Percentiles rank a stretch among this genome's conserved stretches.
These are phyloP conservation scores for Cercis canadensis DNA, from an alignment of 306 rosid genomes.

Conservation along the genomic window DNA sequence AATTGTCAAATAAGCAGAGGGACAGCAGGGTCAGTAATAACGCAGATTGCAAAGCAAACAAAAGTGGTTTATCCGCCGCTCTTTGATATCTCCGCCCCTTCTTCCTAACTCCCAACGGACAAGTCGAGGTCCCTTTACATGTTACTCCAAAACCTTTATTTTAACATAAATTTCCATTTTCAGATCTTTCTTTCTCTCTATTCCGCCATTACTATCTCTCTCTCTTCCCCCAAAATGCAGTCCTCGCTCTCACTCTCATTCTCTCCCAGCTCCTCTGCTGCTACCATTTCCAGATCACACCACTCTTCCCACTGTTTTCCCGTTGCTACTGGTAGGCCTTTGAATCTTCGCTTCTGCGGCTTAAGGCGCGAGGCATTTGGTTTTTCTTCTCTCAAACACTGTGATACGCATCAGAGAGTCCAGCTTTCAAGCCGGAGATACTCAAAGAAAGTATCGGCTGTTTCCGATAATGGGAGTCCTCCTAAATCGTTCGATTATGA, in stretches of 20 bases:
- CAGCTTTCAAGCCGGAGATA: conserved; percentile 36
- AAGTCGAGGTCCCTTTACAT: conserved; percentile 50
- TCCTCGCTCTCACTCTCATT: conserved; percentile 71
- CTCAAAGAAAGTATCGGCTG: conserved; percentile 49
- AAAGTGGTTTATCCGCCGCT: conserved; percentile 60
- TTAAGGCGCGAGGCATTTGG: conserved; percentile 70
- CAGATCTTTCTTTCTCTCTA: conserved; percentile 24
- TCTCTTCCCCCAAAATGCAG: conserved; percentile 63
- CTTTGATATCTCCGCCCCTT: conserved; percentile 78
- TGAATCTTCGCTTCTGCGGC: conserved; percentile 86
- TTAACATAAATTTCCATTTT: background rate
- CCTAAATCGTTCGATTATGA: conserved; percentile 85
- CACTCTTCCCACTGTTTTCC: conserved; percentile 22
- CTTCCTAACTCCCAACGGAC: conserved; percentile 62
- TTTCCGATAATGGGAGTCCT: conserved; percentile 72
- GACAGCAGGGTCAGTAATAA: conserved; percentile 7
- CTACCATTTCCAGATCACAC: conserved; percentile 59
- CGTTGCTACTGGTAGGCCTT: conserved; percentile 38
- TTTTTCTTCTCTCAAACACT: conserved; percentile 51
- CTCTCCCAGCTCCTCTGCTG: conserved; percentile 54
- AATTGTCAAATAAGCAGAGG: too few relatives aligned
- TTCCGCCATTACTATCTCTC: conserved; percentile 22
- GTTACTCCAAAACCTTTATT: background rate
- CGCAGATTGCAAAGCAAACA: background rate
- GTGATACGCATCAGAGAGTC: conserved; percentile 18